A percentile compares a stretch with the other conserved stretches of the same genome.
Evolutionary conservation across 495 filamentous ascomycete species (phyloP).

Genomic region (Penicillium samsonianum): DNA sequence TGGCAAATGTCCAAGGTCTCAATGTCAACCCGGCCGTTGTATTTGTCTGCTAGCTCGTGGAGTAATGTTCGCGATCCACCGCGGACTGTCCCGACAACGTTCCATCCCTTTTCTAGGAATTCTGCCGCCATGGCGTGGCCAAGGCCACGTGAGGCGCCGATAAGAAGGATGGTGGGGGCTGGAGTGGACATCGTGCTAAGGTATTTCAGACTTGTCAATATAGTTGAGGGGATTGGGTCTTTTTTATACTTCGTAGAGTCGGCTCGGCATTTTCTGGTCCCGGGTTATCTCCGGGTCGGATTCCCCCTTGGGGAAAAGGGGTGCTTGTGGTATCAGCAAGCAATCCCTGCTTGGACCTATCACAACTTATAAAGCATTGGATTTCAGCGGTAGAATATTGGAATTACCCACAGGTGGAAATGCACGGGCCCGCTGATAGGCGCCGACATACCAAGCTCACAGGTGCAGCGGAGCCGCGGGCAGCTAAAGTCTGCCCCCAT

Average conservation of each 20-base stretch:
- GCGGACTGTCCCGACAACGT: constrained; percentile 1
- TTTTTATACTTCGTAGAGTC: not conserved
- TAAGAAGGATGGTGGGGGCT: not conserved
- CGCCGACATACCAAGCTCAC: too few relatives aligned
- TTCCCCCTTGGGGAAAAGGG: not conserved
- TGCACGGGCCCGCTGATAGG: too few relatives aligned
- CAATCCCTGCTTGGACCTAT: not conserved
- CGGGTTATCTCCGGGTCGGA: not conserved
- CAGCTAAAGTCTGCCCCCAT: too few relatives aligned
- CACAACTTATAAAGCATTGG: not conserved
- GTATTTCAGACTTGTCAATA: not conserved
- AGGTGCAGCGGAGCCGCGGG: too few relatives aligned
- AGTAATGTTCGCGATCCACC: not conserved
- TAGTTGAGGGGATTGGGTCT: not conserved
- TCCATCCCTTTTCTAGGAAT: constrained; percentile 3
- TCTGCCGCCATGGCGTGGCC: not conserved
- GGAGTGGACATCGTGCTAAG: not conserved
- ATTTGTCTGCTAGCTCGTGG: constrained; percentile 1
- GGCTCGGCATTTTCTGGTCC: not conserved
- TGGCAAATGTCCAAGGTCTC: constrained; percentile 8
- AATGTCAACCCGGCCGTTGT: not conserved
- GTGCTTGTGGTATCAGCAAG: not conserved
- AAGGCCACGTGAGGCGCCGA: constrained; percentile 3
- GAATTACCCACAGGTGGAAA: too few relatives aligned
- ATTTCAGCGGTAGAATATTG: not conserved